Evolutionary conservation across 2,329 filamentous ascomycete genomes (phyloP), one percentile per base, ranked within the genome.

Genomic region (Ceratocystis diversiconidia): DNA sequence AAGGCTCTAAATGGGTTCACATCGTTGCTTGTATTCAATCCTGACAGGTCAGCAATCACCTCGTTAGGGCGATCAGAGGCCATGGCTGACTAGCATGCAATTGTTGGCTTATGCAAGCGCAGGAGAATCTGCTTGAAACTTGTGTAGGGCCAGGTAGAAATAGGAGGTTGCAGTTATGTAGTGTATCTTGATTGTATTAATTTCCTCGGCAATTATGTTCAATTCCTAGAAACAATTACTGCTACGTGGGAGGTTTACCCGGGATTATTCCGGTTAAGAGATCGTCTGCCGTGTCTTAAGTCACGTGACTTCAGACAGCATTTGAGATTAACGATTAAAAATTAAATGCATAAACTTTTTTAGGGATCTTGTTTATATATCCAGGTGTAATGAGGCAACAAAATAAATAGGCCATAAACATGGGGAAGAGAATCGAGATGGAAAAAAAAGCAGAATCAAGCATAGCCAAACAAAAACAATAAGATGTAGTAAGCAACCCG

Each of bases 1-100:
- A 95, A 76, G 19, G 85, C 84, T 69, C 89, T 22, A 43, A 64
- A 68, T 6, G 43, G 52, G 19, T 65, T 65, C 8, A 41, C 17
- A 36, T 65, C 57, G 25, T 32, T 60, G 43, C 41, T 6, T 17
- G 62, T 25, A 41, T 57, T 28, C 15, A 67, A 48, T 12, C 63
- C 63, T 10, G 60, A 64, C 3, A 64, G 57, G 19, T 66, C 61
- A 30, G 52, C 61, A 32, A 66, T 63, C 10, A 41, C 50, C 19
- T 66, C 65, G 48, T 66, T 66, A 15, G 66, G 62, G 28, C 63
- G 66, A 19, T 22, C 19, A 19, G 32, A 22, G 7, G 66, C 7
- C 66, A 67, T 67, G 28, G 19, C 48, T 41, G 19, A 8, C 5
- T 3, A 19, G 48, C 2, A 19, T 19, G 19, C 12, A 41, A 5